phyloP scores from a whole-genome alignment of 148 eudicot genomes.

The Euryodendron excelsum region DNA sequence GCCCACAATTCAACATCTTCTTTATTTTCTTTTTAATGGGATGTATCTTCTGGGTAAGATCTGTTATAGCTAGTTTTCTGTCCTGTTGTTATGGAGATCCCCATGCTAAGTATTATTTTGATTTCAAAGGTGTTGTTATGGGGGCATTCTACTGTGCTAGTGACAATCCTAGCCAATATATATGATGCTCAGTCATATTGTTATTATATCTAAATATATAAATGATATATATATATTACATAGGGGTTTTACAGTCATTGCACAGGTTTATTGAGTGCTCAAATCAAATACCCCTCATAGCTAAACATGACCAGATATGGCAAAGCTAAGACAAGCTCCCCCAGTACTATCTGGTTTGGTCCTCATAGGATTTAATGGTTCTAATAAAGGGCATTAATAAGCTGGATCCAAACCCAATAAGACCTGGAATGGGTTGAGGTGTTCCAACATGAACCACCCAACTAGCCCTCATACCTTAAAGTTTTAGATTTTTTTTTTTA shows the following conservation, averaged over 20 bases:
- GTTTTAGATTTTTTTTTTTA: background rate
- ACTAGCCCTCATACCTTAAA: background rate
- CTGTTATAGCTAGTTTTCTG: too few species aligned
- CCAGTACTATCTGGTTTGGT: too few species aligned
- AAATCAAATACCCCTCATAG: too few species aligned
- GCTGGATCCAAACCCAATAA: background rate
- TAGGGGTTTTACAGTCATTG: too few species aligned
- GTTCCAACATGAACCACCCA: background rate
- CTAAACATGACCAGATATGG: too few species aligned
- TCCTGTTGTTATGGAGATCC: background rate
- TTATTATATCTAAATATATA: background rate
- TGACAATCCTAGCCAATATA: background rate
- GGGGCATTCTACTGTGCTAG: background rate
- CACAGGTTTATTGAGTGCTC: too few species aligned
- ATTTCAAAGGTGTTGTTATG: background rate
- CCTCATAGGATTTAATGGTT: too few species aligned
- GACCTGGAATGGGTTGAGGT: background rate
- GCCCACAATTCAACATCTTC: background rate
- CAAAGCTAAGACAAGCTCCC: too few species aligned
- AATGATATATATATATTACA: background rate
- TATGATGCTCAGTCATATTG: background rate
- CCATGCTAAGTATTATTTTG: background rate
- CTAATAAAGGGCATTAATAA: background rate
- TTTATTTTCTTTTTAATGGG: background rate
- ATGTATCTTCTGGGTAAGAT: slow-evolving; percentile 8